Evolutionary conservation across 768 basidiomycete species (phyloP), one percentile per base, ranked within the genome.

Genomic region (Boletus pseudopeckii): DNA sequence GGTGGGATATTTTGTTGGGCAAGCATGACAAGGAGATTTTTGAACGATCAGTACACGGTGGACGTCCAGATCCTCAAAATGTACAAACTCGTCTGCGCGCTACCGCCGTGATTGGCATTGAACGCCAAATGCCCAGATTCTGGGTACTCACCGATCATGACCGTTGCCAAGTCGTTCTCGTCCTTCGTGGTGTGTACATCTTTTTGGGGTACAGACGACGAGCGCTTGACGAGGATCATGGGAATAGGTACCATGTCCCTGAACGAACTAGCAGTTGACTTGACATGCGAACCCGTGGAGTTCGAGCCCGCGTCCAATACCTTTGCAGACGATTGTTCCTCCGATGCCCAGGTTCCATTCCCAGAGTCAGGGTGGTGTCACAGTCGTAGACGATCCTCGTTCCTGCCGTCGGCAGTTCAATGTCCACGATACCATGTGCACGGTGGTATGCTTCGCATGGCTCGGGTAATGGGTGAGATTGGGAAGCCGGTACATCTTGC

Each of bases 91-190:
- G 75, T 51, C 73, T 80, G 72, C 77, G 77, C 52, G 73, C 80
- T 8, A 82, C 80, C 6, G 85, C 85, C 8, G 81, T 84, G 33
- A 77, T 86, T 22, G 86, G 88, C 14, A 73, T 78, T 44, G 84
- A 86, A 58, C 79, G 81, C 55, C 76, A 84, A 56, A 87, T 90
- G 84, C 90, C 91, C 3, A 77, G 88, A 34, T 92, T 86, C 66
- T 92, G 91, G 90, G 85, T 92, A 4, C 75, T 93, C 18, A 91
- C 88, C 1, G 91, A 92, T 65, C 86, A 93, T 63, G 77, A 77
- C 42, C 77, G 90, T 37, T 73, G 72, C 5, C 86, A 92, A 65
- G 79, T 92, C 45, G 86, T 92, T 10, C 79, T 92, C 24, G 87
- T 92, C 15, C 73, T 89, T 43, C 75, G 87, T 72, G 85, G 84